Conservation (phyloP, 1,284 basidiomycete genomes). For the Wallemia hederae region DNA sequence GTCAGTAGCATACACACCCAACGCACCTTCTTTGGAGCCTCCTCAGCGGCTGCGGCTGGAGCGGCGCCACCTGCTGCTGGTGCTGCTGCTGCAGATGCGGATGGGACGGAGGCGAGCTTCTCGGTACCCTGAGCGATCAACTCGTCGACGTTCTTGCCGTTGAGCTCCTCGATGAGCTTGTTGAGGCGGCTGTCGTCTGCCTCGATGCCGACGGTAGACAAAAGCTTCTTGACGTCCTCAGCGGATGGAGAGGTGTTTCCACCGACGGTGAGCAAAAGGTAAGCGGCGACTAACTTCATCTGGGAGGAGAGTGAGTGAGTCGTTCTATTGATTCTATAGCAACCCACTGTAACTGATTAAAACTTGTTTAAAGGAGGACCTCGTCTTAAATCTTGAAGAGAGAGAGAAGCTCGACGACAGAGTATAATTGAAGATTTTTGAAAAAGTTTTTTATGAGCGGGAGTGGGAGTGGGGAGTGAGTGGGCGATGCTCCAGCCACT, state of each 20-base stretch:
- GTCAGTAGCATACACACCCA: neutral
- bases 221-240: constrained; percentile 65
- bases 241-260: constrained; percentile 73
- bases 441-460: constrained; percentile 13
- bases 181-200: constrained; percentile 54
- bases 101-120: constrained; percentile 71
- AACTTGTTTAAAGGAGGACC: constrained; percentile 12
- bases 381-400: constrained; percentile 4
- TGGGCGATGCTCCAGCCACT: too few relatives aligned
- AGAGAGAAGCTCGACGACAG: constrained; percentile 3
- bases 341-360: constrained; percentile 20
- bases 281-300: constrained; percentile 95
- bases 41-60: constrained; percentile 13
- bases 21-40: constrained; percentile 9
- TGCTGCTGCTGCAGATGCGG: constrained; percentile 16
- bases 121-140: constrained; percentile 72
- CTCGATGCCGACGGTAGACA: constrained; percentile 65
- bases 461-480: too few relatives aligned
- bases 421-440: constrained; percentile 2
- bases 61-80: constrained; percentile 15
- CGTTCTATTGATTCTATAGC: constrained; percentile 1
- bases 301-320: constrained; percentile 18
- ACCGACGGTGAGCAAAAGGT: constrained; percentile 85
- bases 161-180: constrained; percentile 68
- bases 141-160: constrained; percentile 65